These are phyloP conservation scores for Pseudopithomyces maydicus DNA, from an alignment of 2,329 filamentous ascomycete species.

Conservation along the genomic window DNA sequence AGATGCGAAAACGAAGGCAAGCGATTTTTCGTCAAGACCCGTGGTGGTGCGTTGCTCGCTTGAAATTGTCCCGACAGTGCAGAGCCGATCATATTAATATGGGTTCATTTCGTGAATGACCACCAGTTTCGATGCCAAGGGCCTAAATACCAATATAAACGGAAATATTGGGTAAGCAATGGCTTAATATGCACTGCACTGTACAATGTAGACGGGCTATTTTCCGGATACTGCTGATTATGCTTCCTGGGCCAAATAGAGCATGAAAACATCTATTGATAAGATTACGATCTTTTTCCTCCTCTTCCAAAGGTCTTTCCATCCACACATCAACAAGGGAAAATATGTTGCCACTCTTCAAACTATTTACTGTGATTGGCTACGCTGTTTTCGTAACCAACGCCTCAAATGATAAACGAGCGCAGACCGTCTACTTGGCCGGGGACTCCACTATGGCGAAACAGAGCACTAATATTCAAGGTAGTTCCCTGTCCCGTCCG, in stretches of 20 bases:
- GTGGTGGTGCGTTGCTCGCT: not conserved
- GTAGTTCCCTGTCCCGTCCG: slow-evolving; percentile 25
- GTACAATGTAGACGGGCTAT: not conserved
- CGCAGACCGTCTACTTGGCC: slow-evolving; percentile 58
- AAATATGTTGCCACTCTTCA: not conserved
- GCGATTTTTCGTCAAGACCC: too few species aligned
- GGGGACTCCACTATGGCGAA: slow-evolving; percentile 68
- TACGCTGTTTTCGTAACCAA: slow-evolving; percentile 24
- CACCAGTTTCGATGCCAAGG: not conserved
- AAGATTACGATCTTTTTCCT: too few species aligned
- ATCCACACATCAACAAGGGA: not conserved
- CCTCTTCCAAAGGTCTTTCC: not conserved
- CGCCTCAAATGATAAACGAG: slow-evolving; percentile 36
- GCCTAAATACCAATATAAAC: not conserved
- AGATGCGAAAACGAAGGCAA: not conserved
- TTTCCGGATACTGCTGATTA: not conserved
- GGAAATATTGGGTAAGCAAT: not conserved
- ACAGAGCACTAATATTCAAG: slow-evolving; percentile 50
- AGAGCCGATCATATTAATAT: not conserved
- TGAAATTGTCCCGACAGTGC: not conserved
- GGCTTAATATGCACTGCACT: not conserved
- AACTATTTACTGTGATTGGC: slow-evolving; percentile 24
- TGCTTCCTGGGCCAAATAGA: not conserved
- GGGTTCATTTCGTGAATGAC: not conserved
- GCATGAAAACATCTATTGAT: too few species aligned